Base-by-base conservation (phyloP, 2,329 filamentous ascomycete species). In the Diplodia corticola region DNA sequence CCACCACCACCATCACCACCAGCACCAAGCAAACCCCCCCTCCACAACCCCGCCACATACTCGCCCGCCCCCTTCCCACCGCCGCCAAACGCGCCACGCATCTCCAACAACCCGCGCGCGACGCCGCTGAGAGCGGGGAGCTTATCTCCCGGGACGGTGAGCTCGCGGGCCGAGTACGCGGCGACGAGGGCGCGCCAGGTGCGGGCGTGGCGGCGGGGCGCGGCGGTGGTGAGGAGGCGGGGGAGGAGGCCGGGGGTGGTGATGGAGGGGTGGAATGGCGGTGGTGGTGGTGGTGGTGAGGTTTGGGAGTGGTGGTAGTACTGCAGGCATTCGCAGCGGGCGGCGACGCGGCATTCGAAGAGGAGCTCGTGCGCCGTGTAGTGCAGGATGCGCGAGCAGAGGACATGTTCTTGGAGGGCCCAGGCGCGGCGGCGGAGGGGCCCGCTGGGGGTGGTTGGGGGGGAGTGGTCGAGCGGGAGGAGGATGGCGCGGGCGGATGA, bases 41-140 rank as follows among this genome's bases (percentile, higher is more conserved):
- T 73, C 74, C 75, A 77, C 0, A 77, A 48, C n/a, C 76, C 75
- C 15, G 73, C 73, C n/a, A 76, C n/a, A 26, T 76, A 77, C 2
- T 69, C 70, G 30, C 70, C 9, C 20, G 20, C 33, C 10, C 53
- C 53, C 44, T 2, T 10, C 10, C n/a, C 13, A 6, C 12, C 70
- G 33, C 70, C 33, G 5, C 7, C 30, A 1, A 33, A 20, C 6
- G 20, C n/a, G 26, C 50, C 50, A 2, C 50, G 3, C 49, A 51
- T 12, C 26, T 15, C 13, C 33, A 40, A 68, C 37, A 77, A 74
- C 49, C 73, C 74, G 26, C 65, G 69, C n/a, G 75, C 75, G 22
- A 77, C 75, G 3, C 75, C 75, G 10, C 75, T 76, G 24, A 77
- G 72, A 1, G 75, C 75, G 17, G 74, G 74, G 7, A 77, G 66